Conservation (phyloP, 2,329 filamentous ascomycete genomes). For the Colletotrichum shisoi region DNA sequence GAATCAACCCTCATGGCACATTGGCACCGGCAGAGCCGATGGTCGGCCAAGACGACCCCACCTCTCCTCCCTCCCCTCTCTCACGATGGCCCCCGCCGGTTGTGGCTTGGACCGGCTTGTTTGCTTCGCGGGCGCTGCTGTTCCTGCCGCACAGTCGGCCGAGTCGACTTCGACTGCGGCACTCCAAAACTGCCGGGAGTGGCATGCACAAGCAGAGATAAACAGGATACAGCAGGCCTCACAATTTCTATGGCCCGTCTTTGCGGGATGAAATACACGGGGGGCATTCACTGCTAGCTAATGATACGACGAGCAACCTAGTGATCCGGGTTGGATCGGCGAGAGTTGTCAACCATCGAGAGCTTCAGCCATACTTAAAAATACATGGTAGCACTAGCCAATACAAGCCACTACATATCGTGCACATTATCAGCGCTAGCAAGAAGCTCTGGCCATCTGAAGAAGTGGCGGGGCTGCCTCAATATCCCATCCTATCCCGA, state of each 20-base stretch:
- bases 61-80: not conserved
- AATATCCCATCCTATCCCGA: not conserved
- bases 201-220: slow-evolving; percentile 5
- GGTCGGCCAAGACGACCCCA: not conserved
- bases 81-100: not conserved
- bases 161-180: not conserved
- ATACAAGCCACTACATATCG: not conserved
- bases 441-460: slow-evolving; percentile 29
- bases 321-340: not conserved
- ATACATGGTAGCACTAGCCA: too few species aligned
- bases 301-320: not conserved
- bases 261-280: not conserved
- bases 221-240: not conserved
- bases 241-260: not conserved
- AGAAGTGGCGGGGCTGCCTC: slow-evolving; percentile 9
- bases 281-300: not conserved
- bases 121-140: not conserved
- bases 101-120: not conserved
- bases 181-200: slow-evolving; percentile 8
- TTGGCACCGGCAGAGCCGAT: slow-evolving; percentile 4
- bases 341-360: slow-evolving; percentile 11
- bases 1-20: not conserved
- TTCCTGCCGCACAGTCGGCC: not conserved
- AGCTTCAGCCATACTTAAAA: slow-evolving; percentile 10
- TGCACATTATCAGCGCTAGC: slow-evolving; percentile 10